These are phyloP conservation scores for Kodamaea kaohsiungensis DNA, from an alignment of 805 yeast genomes.

Conservation along the genomic window DNA sequence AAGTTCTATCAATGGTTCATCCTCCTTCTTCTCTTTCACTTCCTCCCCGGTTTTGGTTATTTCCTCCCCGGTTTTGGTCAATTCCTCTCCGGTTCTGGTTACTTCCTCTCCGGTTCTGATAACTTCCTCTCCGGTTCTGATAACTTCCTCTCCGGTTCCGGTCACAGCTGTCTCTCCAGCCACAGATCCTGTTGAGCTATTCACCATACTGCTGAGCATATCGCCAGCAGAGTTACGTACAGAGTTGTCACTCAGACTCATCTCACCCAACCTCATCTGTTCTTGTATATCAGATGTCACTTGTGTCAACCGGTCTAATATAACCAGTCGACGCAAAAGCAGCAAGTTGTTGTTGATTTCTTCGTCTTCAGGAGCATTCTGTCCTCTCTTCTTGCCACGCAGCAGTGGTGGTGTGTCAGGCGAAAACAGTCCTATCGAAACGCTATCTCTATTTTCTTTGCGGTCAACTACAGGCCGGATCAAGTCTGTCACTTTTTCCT, in stretches of 20 bases:
- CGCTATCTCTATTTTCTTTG: not conserved
- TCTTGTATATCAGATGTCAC: conserved; percentile 41
- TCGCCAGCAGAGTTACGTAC: not conserved
- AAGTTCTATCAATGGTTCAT: not conserved
- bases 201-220: not conserved
- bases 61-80: too few relatives aligned
- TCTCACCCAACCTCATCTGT: conserved; percentile 19
- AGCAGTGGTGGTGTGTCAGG: conserved; percentile 36
- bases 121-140: not conserved
- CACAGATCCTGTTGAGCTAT: not conserved
- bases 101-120: too few relatives aligned
- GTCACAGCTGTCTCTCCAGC: not conserved
- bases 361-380: conserved; percentile 9
- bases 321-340: conserved; percentile 34
- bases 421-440: conserved; percentile 39
- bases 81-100: not conserved
- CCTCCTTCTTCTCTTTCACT: not conserved
- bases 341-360: conserved; percentile 13
- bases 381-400: conserved; percentile 9
- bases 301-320: conserved; percentile 38
- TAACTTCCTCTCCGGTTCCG: not conserved
- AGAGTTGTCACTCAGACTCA: conserved; percentile 15
- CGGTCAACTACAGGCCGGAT: not conserved
- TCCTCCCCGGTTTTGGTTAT: not conserved
- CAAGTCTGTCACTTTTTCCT: not conserved